Base-by-base conservation (phyloP, 2,329 filamentous ascomycete genomes). In the Arachnomyces sp. region DNA sequence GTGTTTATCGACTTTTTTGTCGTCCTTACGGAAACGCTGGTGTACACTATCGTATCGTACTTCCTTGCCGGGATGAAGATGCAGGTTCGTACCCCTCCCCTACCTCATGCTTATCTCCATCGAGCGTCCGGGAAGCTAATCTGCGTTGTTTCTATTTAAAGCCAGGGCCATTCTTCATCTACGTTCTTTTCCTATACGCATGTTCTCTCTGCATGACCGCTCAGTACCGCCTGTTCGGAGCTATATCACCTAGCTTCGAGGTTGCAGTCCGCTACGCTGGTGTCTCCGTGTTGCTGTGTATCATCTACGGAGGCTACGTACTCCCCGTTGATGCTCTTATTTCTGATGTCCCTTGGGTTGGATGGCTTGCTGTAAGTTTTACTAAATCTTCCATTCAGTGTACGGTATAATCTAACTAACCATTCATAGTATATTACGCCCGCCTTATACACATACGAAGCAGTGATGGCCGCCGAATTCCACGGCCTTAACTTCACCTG, bases 401-500 rank as follows among this genome's bases (percentile, higher is more conserved):
- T 31, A 14, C 31, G 25, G 14, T 25, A 25, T 4, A 38, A 13
- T n/a, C 16, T 12, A 13, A 35, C 38, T 45, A 28, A 42, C 17
- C 3, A 1, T 15, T 33, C 25, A 34, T 72, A 68, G 48, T 74
- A 69, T 38, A 52, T 63, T 3, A 71, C 70, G 6, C 69, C 69
- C 1, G 52, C 65, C 2, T 50, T 65, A 0, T 84, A 82, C 43
- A 70, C 75, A 0, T 83, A 80, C 48, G 80, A 84, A 53, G 72
- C 73, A 7, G 71, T 82, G 3, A 68, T 83, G 53, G 62, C 76
- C 1, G 82, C 80, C 45, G 80, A 84, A 48, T 78, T 81, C 44
- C 60, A 68, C 11, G 67, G 69, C 33, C 54, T 66, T 3, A 64
- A 67, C 0, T 75, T 84, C 54, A 53, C 69, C 17, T 84, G 80